phyloP scores from a whole-genome alignment of 306 rosid genomes.

The Casuarina cunninghamiana region DNA sequence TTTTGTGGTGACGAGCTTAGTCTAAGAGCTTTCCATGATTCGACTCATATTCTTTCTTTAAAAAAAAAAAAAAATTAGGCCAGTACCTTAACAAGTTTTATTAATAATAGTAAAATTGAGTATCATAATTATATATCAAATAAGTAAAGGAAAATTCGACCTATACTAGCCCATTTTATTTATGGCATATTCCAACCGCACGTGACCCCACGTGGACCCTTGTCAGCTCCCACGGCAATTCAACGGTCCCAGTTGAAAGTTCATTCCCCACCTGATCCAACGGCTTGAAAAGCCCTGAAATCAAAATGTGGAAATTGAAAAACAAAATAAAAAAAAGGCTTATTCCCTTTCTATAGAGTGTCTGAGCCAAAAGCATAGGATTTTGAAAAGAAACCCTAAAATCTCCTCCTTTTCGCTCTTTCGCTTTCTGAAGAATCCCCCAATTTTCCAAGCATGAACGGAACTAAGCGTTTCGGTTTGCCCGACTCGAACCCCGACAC shows the following conservation, averaged over 20 bases:
- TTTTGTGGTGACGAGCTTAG: too few species aligned
- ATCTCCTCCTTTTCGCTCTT: not conserved
- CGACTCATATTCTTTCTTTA: too few species aligned
- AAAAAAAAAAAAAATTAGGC: too few species aligned
- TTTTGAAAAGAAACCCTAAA: slow-evolving; percentile 32
- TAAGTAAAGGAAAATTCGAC: too few species aligned
- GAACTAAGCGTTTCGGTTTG: slow-evolving; percentile 66
- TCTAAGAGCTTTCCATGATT: too few species aligned
- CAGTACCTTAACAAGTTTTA: too few species aligned
- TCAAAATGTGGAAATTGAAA: not conserved
- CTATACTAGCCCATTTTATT: not conserved
- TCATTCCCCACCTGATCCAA: slow-evolving; percentile 43
- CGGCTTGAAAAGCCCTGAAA: slow-evolving; percentile 10
- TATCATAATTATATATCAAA: too few species aligned
- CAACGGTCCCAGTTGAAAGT: slow-evolving; percentile 49
- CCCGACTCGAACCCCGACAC: slow-evolving; percentile 58
- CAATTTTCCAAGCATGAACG: slow-evolving; percentile 44
- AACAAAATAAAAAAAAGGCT: slow-evolving; percentile 2
- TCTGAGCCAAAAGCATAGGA: slow-evolving; percentile 12
- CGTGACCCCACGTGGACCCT: slow-evolving; percentile 27
- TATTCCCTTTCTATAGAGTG: slow-evolving; percentile 17
- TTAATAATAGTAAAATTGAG: too few species aligned
- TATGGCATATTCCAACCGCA: not conserved
- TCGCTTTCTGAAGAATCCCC: slow-evolving; percentile 27
- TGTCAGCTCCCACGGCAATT: slow-evolving; percentile 33